Percentiles rank a stretch among this genome's conserved stretches.
Conservation (phyloP, 2,329 filamentous ascomycete species). For the Teratosphaeria zuluensis region DNA sequence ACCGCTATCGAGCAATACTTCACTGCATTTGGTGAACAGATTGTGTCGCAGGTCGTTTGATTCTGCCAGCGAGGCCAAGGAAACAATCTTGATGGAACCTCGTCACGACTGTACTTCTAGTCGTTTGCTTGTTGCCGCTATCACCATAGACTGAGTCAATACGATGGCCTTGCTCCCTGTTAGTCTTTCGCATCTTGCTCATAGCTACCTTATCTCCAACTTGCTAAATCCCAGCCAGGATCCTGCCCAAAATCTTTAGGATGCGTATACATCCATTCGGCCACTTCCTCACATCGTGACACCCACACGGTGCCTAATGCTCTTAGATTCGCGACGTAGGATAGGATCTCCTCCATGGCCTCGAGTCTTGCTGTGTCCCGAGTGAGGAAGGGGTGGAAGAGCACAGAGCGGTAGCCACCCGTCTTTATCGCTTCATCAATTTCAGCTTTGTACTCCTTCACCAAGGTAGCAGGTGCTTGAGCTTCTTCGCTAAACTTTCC, state of each 20-base stretch:
- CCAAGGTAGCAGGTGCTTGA: constrained; percentile 13
- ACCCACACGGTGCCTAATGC: constrained; percentile 21
- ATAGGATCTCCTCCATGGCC: constrained; percentile 19
- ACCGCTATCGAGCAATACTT: too few relatives aligned
- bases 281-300: constrained; percentile 20
- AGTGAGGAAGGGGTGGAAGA: constrained; percentile 27
- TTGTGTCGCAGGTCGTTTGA: too few relatives aligned
- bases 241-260: constrained; percentile 15
- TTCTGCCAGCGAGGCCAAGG: too few relatives aligned
- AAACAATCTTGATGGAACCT: too few relatives aligned
- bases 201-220: constrained; percentile 10
- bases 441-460: constrained; percentile 13
- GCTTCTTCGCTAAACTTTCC: constrained; percentile 12
- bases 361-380: constrained; percentile 13
- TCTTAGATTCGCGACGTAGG: constrained; percentile 17
- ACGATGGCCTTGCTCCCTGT: too few relatives aligned
- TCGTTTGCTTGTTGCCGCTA: too few relatives aligned
- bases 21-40: too few relatives aligned
- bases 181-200: too few relatives aligned
- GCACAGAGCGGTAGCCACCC: constrained; percentile 19
- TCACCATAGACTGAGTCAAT: too few relatives aligned
- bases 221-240: constrained; percentile 21
- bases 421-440: constrained; percentile 21
- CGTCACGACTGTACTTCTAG: too few relatives aligned
- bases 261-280: constrained; percentile 17